A percentile compares a stretch with the other conserved stretches of the same genome.
Evolutionary conservation across 2,329 filamentous ascomycete species (phyloP).

Genomic region (Hypomyces rosellus): DNA sequence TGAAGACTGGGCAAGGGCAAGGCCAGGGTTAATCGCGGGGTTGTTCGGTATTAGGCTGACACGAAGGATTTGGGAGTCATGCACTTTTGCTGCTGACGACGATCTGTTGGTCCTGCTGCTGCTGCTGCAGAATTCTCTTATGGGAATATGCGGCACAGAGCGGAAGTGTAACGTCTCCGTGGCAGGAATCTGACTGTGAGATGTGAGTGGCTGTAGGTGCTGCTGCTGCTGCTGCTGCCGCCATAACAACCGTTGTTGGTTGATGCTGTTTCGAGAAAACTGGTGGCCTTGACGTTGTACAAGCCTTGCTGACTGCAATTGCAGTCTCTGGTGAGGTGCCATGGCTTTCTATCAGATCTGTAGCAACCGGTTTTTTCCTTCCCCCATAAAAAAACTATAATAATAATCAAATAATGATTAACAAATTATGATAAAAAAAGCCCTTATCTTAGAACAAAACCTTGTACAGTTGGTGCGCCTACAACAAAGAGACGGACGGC

Average conservation of each 20-base stretch:
- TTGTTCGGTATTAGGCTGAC: too few relatives aligned
- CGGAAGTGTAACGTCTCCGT: background rate
- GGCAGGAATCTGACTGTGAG: too few relatives aligned
- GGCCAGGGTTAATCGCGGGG: too few relatives aligned
- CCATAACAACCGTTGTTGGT: background rate
- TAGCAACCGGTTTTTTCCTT: background rate
- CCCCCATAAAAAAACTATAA: background rate
- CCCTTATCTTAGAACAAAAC: too few relatives aligned
- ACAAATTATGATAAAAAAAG: too few relatives aligned
- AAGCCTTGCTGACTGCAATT: background rate
- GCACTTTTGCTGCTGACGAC: too few relatives aligned
- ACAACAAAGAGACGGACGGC: too few relatives aligned
- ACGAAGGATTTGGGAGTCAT: too few relatives aligned
- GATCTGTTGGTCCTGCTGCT: too few relatives aligned
- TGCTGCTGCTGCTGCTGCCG: background rate
- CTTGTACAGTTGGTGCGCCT: too few relatives aligned
- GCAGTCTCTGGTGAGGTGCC: conserved; percentile 7
- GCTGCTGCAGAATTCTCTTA: background rate
- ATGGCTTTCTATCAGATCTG: background rate
- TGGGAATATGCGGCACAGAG: conserved; percentile 8
- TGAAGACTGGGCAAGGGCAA: background rate
- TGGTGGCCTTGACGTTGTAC: background rate
- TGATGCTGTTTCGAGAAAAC: background rate
- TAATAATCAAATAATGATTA: too few relatives aligned
- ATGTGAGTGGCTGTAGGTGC: background rate